Evolutionary conservation across 805 yeast genomes (phyloP).

Genomic region (Candida xyloterini): DNA sequence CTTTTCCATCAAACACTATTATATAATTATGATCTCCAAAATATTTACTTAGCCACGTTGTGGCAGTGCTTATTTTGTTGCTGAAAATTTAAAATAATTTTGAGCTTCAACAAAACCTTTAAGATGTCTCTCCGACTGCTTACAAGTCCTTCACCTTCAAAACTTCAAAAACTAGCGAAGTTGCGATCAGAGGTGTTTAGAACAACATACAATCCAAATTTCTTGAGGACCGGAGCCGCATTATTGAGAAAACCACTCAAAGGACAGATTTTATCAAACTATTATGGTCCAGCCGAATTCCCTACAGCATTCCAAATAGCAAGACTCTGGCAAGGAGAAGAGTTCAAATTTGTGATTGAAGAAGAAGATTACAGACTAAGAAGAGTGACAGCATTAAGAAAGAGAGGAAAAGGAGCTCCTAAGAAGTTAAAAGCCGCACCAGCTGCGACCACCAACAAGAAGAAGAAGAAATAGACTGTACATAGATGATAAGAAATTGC

Average conservation of each 20-base stretch:
- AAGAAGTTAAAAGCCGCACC: constrained; percentile 57
- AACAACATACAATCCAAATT: constrained; percentile 64
- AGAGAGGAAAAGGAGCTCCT: constrained; percentile 89
- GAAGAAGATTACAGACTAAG: constrained; percentile 66
- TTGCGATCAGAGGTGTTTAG: constrained; percentile 66
- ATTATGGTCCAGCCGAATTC: constrained; percentile 73
- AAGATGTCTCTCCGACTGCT: constrained; percentile 9
- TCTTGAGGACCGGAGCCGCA: constrained; percentile 69
- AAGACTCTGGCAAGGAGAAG: constrained; percentile 25
- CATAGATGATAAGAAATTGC: constrained; percentile 1
- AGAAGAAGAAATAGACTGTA: constrained; percentile 35
- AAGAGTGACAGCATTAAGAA: constrained; percentile 63
- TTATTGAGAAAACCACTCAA: constrained; percentile 62
- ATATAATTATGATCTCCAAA: neutral
- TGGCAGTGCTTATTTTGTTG: constrained; percentile 9
- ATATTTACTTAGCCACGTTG: neutral
- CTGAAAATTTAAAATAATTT: constrained; percentile 15
- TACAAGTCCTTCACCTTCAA: constrained; percentile 37
- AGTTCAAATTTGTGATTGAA: constrained; percentile 53
- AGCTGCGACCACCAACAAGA: constrained; percentile 37
- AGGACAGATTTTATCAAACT: constrained; percentile 68
- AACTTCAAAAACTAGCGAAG: constrained; percentile 56
- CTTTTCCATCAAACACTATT: constrained; percentile 1
- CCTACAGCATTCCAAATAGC: constrained; percentile 46
- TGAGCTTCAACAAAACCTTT: neutral